A percentile compares a stretch with the other conserved stretches of the same genome.
Evolutionary conservation across 495 filamentous ascomycete species (phyloP).

Genomic region (Umbilicaria muhlenbergii): DNA sequence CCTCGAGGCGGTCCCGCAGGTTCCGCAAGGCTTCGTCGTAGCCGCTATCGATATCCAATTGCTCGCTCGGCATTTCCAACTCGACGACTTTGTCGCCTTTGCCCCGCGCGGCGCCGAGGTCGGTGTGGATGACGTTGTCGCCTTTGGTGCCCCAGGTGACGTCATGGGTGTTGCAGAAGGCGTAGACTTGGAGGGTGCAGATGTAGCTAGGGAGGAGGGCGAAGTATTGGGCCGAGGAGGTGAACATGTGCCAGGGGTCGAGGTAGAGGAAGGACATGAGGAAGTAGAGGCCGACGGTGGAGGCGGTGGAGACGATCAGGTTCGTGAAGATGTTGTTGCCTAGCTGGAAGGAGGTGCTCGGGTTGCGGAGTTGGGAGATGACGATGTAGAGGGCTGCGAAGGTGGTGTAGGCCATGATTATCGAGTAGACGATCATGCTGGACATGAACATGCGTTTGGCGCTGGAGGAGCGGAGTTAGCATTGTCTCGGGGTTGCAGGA

Average conservation of each 20-base stretch:
- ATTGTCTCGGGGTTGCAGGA: not conserved
- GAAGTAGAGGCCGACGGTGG: conserved; percentile 90
- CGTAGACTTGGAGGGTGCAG: conserved; percentile 95
- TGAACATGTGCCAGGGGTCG: conserved; percentile 99
- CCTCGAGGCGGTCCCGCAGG: conserved; percentile 81
- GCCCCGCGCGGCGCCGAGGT: conserved; percentile 69
- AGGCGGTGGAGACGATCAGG: conserved; percentile 75
- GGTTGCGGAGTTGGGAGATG: conserved; percentile 53
- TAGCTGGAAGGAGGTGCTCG: conserved; percentile 33
- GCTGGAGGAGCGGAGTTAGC: conserved; percentile 13
- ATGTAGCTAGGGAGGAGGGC: conserved; percentile 83
- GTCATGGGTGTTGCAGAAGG: conserved; percentile 99
- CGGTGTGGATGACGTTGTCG: conserved; percentile 83
- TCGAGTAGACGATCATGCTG: conserved; percentile 69
- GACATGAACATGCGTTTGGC: conserved; percentile 82
- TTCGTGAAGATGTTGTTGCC: conserved; percentile 89
- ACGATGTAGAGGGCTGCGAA: conserved; percentile 82
- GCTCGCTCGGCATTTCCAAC: conserved; percentile 93
- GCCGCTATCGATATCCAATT: conserved; percentile 93
- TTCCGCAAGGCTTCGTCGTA: conserved; percentile 97
- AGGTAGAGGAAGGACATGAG: conserved; percentile 91
- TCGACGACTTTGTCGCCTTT: conserved; percentile 63
- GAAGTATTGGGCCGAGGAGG: conserved; percentile 84
- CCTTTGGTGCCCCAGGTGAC: conserved; percentile 99
- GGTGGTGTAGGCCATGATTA: conserved; percentile 94